A percentile compares a stretch with the other conserved stretches of the same genome.
Evolutionary conservation across 169 alveolate genomes (phyloP).

Genomic region (Plasmodium malariae): DNA sequence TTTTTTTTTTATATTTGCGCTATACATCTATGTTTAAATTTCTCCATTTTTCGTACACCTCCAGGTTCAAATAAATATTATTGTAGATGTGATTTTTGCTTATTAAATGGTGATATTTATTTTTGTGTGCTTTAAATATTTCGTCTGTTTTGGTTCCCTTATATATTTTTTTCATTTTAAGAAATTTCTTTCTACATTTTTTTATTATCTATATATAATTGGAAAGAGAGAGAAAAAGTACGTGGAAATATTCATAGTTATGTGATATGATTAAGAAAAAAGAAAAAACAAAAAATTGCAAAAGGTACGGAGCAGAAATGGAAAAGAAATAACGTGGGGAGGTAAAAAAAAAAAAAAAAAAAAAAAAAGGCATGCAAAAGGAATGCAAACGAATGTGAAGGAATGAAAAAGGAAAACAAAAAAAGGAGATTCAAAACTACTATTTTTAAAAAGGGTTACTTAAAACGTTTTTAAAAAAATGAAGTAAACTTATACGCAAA

Average conservation of each 20-base stretch:
- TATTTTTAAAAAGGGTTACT: no score
- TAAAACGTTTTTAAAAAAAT: no score
- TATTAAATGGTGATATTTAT: slow-evolving; percentile 55
- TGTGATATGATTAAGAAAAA: no score
- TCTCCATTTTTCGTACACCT: slow-evolving; percentile 71
- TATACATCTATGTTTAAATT: slow-evolving; percentile 50
- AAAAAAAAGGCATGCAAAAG: background rate
- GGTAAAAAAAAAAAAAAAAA: slow-evolving; percentile 18
- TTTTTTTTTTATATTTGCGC: background rate
- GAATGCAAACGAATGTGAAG: background rate
- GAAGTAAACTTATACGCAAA: no score
- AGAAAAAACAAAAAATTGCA: background rate
- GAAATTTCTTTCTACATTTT: slow-evolving; percentile 66
- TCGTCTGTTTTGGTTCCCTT: slow-evolving; percentile 74
- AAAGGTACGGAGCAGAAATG: background rate
- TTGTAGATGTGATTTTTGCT: slow-evolving; percentile 60
- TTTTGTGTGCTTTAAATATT: slow-evolving; percentile 67
- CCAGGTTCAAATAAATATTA: slow-evolving; percentile 38
- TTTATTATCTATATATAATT: slow-evolving; percentile 14
- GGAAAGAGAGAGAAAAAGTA: background rate
- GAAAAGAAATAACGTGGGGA: background rate
- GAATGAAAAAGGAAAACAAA: background rate
- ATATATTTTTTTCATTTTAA: slow-evolving; percentile 70
- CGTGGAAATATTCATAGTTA: no score
- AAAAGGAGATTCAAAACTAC: no score